Conservation (phyloP, 768 basidiomycete genomes). For the Pulveroboletus sp. region DNA sequence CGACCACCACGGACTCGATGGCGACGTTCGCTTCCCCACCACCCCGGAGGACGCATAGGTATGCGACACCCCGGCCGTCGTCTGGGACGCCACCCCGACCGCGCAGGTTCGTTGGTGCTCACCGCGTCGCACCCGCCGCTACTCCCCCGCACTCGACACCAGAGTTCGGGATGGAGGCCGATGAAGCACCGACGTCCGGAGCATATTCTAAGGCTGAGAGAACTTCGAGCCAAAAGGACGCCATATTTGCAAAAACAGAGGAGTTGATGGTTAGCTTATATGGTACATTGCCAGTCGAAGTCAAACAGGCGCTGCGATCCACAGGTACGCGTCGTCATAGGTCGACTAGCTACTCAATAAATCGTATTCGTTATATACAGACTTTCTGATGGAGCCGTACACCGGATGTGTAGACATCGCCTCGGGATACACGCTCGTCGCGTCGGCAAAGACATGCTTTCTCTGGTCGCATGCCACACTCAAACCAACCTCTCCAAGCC, state of each 20-base stretch:
- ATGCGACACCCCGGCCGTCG: conserved; percentile 24
- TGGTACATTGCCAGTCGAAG: conserved; percentile 66
- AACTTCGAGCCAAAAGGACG: conserved; percentile 27
- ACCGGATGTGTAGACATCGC: conserved; percentile 65
- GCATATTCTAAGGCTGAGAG: conserved; percentile 37
- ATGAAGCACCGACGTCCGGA: conserved; percentile 44
- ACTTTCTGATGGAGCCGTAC: conserved; percentile 64
- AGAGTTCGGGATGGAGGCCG: conserved; percentile 63
- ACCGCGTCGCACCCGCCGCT: conserved; percentile 14
- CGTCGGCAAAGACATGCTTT: conserved; percentile 70
- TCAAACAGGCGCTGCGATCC: conserved; percentile 63
- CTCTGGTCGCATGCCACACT: conserved; percentile 80
- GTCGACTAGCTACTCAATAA: not conserved
- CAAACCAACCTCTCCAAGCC: conserved; percentile 49
- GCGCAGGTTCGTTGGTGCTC: conserved; percentile 23
- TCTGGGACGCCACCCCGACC: conserved; percentile 25
- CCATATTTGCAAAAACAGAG: conserved; percentile 66
- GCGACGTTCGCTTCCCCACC: conserved; percentile 59
- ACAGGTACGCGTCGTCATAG: conserved; percentile 42
- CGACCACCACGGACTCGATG: conserved; percentile 16
- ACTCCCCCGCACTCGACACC: conserved; percentile 34
- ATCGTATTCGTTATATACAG: conserved; percentile 34
- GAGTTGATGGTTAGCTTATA: conserved; percentile 66
- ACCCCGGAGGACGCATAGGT: conserved; percentile 46
- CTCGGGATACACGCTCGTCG: conserved; percentile 72